A percentile compares a stretch with the other conserved stretches of the same genome.
These are phyloP conservation scores for Byssochlamys sp. DNA, from an alignment of 2,329 filamentous ascomycete species.

Conservation along the genomic window DNA sequence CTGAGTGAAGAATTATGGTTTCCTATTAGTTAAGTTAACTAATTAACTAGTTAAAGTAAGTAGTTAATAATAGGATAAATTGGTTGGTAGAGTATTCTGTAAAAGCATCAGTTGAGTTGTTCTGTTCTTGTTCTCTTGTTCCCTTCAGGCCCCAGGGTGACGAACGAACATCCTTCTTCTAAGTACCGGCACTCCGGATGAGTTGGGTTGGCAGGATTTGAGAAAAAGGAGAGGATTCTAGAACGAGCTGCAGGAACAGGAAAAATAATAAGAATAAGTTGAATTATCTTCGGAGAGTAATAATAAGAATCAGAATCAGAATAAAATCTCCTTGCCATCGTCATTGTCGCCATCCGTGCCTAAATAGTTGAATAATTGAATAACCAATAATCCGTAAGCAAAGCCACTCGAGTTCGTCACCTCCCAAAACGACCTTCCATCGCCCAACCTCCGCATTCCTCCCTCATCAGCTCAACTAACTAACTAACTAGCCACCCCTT, in stretches of 20 bases:
- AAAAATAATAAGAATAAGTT: not conserved
- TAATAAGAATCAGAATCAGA: no score
- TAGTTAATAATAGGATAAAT: no score
- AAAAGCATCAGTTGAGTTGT: no score
- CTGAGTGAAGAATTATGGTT: no score
- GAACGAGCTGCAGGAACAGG: not conserved
- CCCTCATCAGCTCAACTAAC: not conserved
- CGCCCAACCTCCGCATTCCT: not conserved
- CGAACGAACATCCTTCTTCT: not conserved
- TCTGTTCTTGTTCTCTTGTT: no score
- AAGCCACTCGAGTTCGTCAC: not conserved
- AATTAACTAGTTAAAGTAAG: no score
- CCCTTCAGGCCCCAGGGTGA: no score
- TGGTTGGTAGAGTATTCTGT: no score
- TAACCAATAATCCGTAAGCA: not conserved
- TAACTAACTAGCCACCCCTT: no score
- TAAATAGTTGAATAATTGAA: no score
- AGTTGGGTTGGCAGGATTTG: not conserved
- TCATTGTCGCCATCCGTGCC: not conserved
- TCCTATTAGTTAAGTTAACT: no score
- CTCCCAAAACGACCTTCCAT: not conserved
- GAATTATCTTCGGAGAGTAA: not conserved
- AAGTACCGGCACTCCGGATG: not conserved
- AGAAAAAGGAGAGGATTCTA: not conserved
- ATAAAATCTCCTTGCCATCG: not conserved